These are phyloP conservation scores for Thalia dealbata DNA, from an alignment of 176 grass and related monocot species.

Conservation along the genomic window DNA sequence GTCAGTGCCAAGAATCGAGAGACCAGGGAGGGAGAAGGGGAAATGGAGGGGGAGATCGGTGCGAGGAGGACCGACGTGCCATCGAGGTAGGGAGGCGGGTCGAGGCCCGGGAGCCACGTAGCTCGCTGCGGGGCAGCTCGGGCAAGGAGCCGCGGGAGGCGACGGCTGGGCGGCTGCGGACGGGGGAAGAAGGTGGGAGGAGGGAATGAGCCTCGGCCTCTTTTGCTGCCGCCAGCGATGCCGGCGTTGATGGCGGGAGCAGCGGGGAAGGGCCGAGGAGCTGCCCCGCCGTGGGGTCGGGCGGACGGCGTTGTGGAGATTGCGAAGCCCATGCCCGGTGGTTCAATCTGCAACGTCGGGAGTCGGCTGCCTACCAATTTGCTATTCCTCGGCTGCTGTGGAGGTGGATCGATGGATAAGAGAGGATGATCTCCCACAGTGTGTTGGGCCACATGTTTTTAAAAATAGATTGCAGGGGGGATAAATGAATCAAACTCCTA, in stretches of 20 bases:
- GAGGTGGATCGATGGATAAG: too few relatives aligned
- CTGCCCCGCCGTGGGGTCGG: background rate
- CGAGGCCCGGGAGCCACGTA: slow-evolving; percentile 64
- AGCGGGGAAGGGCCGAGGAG: background rate
- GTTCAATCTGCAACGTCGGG: too few relatives aligned
- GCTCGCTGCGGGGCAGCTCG: slow-evolving; percentile 35
- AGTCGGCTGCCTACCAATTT: too few relatives aligned
- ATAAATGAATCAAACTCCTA: too few relatives aligned
- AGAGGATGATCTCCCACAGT: too few relatives aligned
- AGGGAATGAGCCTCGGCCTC: background rate
- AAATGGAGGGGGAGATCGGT: background rate
- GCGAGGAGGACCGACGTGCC: slow-evolving; percentile 70
- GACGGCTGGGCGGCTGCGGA: background rate
- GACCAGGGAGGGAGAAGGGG: background rate
- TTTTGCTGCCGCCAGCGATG: background rate
- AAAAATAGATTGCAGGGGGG: too few relatives aligned
- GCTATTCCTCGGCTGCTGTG: too few relatives aligned
- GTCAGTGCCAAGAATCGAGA: background rate
- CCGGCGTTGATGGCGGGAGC: background rate
- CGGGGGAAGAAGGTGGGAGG: background rate
- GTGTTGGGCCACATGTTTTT: too few relatives aligned
- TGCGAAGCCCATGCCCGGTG: background rate
- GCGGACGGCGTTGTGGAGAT: background rate
- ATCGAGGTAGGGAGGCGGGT: slow-evolving; percentile 72
- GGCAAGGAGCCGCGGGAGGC: slow-evolving; percentile 5